These are phyloP conservation scores for Arabidopsis arenosa DNA, from an alignment of 345 rosid genomes.

Conservation along the genomic window DNA sequence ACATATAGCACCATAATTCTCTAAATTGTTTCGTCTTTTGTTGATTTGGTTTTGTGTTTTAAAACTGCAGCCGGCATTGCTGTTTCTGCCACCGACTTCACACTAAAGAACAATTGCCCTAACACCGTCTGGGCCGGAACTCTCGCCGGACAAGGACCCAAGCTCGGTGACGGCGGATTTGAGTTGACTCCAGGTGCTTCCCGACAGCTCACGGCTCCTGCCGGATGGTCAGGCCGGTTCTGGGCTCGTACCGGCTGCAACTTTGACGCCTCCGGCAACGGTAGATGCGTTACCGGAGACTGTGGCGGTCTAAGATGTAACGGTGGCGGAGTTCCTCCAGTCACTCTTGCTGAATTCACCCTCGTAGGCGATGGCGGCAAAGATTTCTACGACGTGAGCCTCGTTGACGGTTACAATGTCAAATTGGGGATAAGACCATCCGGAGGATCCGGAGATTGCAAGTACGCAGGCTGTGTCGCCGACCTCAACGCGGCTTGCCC, in stretches of 20 bases:
- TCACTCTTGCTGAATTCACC: conserved; percentile 70
- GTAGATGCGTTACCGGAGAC: conserved; percentile 74
- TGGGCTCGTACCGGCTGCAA: conserved; percentile 84
- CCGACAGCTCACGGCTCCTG: conserved; percentile 55
- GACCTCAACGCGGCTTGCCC: conserved; percentile 75
- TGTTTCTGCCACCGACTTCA: conserved; percentile 59
- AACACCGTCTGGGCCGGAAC: conserved; percentile 83
- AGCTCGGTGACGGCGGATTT: conserved; percentile 70
- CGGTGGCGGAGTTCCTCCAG: conserved; percentile 78
- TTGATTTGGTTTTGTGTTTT: neutral
- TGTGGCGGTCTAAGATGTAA: conserved; percentile 70
- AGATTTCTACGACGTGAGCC: conserved; percentile 86
- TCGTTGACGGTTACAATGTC: conserved; percentile 86
- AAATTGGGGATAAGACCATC: conserved; percentile 60
- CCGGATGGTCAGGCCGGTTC: conserved; percentile 82
- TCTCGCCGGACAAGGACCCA: conserved; percentile 56
- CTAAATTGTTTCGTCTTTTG: neutral
- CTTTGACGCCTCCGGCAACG: conserved; percentile 63
- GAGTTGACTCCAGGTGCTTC: conserved; percentile 53
- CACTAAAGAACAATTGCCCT: conserved; percentile 63
- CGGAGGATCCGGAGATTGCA: conserved; percentile 72
- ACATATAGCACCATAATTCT: neutral
- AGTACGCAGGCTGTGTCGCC: conserved; percentile 65
- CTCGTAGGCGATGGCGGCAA: conserved; percentile 46
- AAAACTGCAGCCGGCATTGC: conserved; percentile 18